Base-by-base conservation (phyloP, 2,329 filamentous ascomycete species). In the Proliferodiscus dingleyae region DNA sequence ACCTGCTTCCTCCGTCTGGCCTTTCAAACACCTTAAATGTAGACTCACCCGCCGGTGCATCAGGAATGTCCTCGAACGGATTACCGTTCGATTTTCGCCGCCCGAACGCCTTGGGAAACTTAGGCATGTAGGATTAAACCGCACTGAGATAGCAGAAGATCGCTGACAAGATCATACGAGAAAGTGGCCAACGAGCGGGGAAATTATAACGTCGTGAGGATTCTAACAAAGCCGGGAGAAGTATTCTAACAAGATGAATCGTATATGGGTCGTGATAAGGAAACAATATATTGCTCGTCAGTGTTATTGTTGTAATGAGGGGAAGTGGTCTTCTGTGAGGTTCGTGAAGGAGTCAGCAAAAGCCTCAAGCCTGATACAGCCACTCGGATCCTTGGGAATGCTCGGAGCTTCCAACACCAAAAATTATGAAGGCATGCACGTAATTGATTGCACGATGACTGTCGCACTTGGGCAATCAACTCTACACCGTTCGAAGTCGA, bases 11-110 rank as follows among this genome's bases (percentile, higher is more conserved):
- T 16, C 38, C 37, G 22, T 57, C 58, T 22, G 56, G 37, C 9
- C 62, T 54, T 36, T 65, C 62, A 47, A 65, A 64, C 16, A 65
- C 62, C 40, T 62, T 63, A 49, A 65, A 65, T 19, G 59, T 55
- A 29, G 51, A 50, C 45, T 61, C 57, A 23, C 45, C 49, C 39
- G 53, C 43, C 21, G 56, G 49, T 18, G 24, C 49, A 33, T 57
- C 50, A 22, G 55, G 28, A 15, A 43, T 37, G 36, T 56, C 53
- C 15, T 64, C 61, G 28, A 63, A 45, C 39, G 48, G 54, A 50
- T 62, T 64, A 26, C 52, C 54, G 51, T 53, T 50, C 44, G 60
- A 62, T 59, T 62, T 64, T 40, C 62, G 61, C 52, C 62, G 58
- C 46, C 57, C 60, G 46, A 65, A 65, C 22, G 43, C 54, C 48